phyloP scores from a whole-genome alignment of 75 land plant genomes.

The Gnetum montanum region DNA sequence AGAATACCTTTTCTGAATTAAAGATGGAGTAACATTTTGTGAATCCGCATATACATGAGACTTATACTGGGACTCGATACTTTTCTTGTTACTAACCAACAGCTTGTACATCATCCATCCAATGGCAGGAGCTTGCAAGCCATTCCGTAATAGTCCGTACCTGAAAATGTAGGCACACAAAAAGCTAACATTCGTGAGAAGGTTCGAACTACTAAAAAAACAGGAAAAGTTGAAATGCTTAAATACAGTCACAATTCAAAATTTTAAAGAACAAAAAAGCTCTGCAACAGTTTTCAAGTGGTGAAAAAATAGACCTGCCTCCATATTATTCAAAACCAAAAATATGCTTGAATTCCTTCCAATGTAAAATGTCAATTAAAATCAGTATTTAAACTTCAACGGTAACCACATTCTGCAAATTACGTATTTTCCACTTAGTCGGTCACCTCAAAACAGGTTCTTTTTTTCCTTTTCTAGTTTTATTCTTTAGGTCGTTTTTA shows the following conservation, averaged over 20 bases:
- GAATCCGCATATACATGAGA: slow-evolving; percentile 96
- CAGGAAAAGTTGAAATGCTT: background rate
- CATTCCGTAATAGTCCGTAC: slow-evolving; percentile 67
- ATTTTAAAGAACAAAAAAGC: background rate
- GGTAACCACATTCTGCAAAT: too few relatives aligned
- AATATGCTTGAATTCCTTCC: too few relatives aligned
- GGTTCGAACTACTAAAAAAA: background rate
- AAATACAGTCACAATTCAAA: background rate
- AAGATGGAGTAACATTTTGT: slow-evolving; percentile 58
- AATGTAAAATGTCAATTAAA: too few relatives aligned
- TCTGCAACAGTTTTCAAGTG: background rate
- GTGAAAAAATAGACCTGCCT: too few relatives aligned
- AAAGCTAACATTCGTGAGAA: background rate
- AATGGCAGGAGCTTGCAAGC: slow-evolving; percentile 72
- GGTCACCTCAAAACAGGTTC: too few relatives aligned
- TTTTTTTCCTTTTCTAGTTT: too few relatives aligned
- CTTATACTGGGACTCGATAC: slow-evolving; percentile 78
- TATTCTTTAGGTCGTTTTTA: too few relatives aligned
- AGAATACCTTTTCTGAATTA: slow-evolving; percentile 62
- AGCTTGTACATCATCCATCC: slow-evolving; percentile 97
- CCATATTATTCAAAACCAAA: too few relatives aligned
- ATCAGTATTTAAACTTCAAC: too few relatives aligned
- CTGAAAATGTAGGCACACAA: slow-evolving; percentile 18
- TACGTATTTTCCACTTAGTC: too few relatives aligned
- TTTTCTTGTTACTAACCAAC: slow-evolving; percentile 86